Evolutionary conservation across 1,284 basidiomycete genomes (phyloP), one percentile per base, ranked within the genome.

Genomic region (Testicularia cyperi): DNA sequence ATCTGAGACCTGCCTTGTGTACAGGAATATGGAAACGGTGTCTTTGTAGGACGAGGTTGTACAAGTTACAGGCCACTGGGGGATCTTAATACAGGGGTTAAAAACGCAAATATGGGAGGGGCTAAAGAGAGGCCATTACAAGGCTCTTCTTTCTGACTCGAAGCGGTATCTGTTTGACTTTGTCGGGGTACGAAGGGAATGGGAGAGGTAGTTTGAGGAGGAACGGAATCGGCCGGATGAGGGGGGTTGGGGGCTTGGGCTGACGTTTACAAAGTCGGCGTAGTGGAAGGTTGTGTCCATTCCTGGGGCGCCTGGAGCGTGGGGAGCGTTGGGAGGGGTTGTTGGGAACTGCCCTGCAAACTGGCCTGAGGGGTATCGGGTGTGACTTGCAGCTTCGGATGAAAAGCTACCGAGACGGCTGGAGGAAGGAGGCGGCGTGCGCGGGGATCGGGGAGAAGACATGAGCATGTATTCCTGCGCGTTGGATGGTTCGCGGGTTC

Each of bases 231-330:
- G 23, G 1, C 35, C 45, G 14, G 51, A 33, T 2, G 27, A 28
- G 10, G 55, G 44, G 18, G 65, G 65, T 33, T 68, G 64, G 2
- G 65, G 65, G 18, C 35, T 40, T 7, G 65, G 65, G 7, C 54
- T 60, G 13, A 65, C 62, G 30, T 66, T 65, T 18, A 68, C 51
- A 22, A 65, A 68, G 21, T 65, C 65, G n/a, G 58, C 58, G 24
- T 65, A 65, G 47, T 41, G 39, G 22, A 68, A 65, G n/a, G 47
- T 51, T 4, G 63, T 51, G 12, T 65, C 65, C 33, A 35, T 35
- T 6, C 33, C 33, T 9, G 33, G 27, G 15, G 60, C 51, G 20
- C 61, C 44, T 7, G 55, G 34, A 19, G 64, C 40, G 14, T 42
- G 38, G 1, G 44, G 31, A 23, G 62, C 35, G 26, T 52, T 39